These are phyloP conservation scores for Oryza glaberrima DNA, from an alignment of 176 grass and related monocot species.

Conservation along the genomic window DNA sequence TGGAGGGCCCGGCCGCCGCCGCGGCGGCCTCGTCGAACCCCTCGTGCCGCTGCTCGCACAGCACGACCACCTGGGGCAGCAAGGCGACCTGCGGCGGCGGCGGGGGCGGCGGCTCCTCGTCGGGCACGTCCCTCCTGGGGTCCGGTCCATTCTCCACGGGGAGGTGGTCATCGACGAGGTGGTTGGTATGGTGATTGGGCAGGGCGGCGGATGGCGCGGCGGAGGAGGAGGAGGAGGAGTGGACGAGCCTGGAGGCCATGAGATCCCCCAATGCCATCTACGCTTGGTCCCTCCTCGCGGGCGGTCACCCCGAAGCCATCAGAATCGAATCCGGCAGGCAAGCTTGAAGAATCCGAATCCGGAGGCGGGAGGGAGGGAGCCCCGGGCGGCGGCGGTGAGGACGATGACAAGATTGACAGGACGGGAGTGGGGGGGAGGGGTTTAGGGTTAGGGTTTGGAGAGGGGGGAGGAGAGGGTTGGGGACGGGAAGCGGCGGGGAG, in stretches of 20 bases:
- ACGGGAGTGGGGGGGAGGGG: background rate
- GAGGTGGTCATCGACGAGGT: conserved; percentile 11
- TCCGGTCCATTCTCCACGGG: conserved; percentile 35
- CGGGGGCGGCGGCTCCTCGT: conserved; percentile 1
- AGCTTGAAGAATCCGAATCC: conserved; percentile 10
- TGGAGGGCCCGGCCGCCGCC: conserved; percentile 53
- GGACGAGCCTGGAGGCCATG: conserved; percentile 89
- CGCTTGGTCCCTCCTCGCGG: background rate
- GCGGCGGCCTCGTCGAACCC: conserved; percentile 68
- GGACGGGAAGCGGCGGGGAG: conserved; percentile 38
- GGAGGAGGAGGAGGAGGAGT: conserved; percentile 41
- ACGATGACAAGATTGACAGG: background rate
- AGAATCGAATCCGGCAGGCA: no score
- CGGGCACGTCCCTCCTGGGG: background rate
- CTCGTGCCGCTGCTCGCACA: conserved; percentile 80
- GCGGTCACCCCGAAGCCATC: conserved; percentile 35
- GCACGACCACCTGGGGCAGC: conserved; percentile 76
- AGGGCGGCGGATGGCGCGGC: conserved; percentile 38
- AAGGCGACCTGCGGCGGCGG: conserved; percentile 40
- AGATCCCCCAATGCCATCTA: conserved; percentile 99
- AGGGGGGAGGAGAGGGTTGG: background rate
- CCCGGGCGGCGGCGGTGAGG: background rate
- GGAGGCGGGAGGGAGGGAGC: background rate
- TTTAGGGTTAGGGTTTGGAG: conserved; percentile 43
- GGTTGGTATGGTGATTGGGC: conserved; percentile 40